Evolutionary conservation across 148 eudicot genomes (phyloP), one percentile per base, ranked within the genome.

Genomic region (Agrostemma githago): DNA sequence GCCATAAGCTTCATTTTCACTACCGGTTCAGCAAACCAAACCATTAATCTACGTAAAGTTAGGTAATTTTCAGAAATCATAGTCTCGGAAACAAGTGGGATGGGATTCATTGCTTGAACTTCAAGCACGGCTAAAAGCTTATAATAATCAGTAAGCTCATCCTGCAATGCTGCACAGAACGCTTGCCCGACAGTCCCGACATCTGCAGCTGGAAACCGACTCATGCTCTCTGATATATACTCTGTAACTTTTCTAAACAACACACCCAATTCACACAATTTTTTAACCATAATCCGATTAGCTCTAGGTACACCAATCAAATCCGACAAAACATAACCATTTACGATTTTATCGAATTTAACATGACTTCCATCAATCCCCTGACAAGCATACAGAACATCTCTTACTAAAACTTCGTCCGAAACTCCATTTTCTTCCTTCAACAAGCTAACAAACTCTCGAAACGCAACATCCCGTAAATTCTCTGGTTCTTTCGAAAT

Each of bases 1-100:
- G 97, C 97, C 99, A 95, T 95, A 38, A 95, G 83, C 83, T 93
- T 86, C 97, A 95, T 92, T 81, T 90, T 95, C 66, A 95, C 97
- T 84, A 92, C 73, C 5, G 99, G 99, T 72, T 95, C 99, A 26
- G 89, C 84, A 84, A 92, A 89, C 99, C 99, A 95, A 82, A 95
- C 94, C 2, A 89, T 87, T 2, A 95, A 75, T 62, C 99, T 92
- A 84, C 96, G 85, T 51, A 95, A 71, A 0, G 97, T 92, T 3
- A 95, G 83, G 84, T 95, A 95, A 71, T 89, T 90, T 73, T 89
- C 86, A 3, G 97, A 90, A 76, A 72, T 81, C 0, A 77, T 90
- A 79, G 57, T 74, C 64, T 92, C 92, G 41, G 97, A 85, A 67
- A 87, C 90, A 66, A 92, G 74, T 11, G 99, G 97, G 77, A 92